Conservation (phyloP, 2,329 filamentous ascomycete genomes). For the Albifimbria verrucaria region DNA sequence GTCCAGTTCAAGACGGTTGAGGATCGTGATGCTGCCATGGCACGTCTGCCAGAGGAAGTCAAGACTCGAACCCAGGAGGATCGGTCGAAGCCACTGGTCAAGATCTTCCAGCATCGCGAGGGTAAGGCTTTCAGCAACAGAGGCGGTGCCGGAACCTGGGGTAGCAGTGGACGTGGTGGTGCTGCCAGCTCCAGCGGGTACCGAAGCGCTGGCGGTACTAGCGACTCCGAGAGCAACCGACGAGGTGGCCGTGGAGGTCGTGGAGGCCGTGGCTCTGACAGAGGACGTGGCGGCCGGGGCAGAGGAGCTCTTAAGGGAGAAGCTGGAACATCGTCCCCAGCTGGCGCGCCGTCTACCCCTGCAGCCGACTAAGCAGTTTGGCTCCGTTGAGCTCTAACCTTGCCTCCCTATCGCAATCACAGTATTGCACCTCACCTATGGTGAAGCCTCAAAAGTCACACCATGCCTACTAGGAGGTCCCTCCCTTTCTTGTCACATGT, state of each 20-base stretch:
- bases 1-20: slow-evolving; percentile 78
- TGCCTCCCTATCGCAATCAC: neutral
- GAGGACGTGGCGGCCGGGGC: slow-evolving; percentile 55
- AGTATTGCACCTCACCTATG: neutral
- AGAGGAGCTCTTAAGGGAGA: slow-evolving; percentile 58
- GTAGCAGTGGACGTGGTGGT: slow-evolving; percentile 62
- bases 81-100: slow-evolving; percentile 75
- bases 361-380: slow-evolving; percentile 32
- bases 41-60: slow-evolving; percentile 69
- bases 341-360: slow-evolving; percentile 47
- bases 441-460: neutral
- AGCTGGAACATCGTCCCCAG: slow-evolving; percentile 51
- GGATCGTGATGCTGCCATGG: slow-evolving; percentile 77
- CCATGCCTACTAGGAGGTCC: neutral
- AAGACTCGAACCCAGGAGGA: slow-evolving; percentile 72
- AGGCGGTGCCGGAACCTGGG: slow-evolving; percentile 66
- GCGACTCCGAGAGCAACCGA: slow-evolving; percentile 59
- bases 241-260: slow-evolving; percentile 54
- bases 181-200: slow-evolving; percentile 66
- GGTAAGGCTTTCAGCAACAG: slow-evolving; percentile 53
- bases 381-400: no score
- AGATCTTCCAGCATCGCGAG: slow-evolving; percentile 73
- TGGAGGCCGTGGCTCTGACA: slow-evolving; percentile 56
- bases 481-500: slow-evolving; percentile 1
- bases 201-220: slow-evolving; percentile 77